phyloP scores from a whole-genome alignment of 768 basidiomycete genomes.

The Boletus reticuloceps region DNA sequence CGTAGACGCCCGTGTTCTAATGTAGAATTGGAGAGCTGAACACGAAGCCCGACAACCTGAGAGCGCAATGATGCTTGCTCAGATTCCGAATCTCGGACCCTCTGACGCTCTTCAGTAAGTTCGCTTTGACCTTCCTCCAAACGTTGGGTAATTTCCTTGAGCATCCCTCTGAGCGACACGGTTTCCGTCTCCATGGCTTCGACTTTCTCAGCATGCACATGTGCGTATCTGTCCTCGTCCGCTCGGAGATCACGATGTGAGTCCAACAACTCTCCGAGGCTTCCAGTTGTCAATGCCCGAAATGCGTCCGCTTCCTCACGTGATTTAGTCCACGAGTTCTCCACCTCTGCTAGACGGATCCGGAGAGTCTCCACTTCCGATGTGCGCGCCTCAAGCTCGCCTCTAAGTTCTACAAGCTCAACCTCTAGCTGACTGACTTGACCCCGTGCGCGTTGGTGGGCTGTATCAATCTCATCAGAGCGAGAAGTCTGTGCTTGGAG shows the following conservation, averaged over 20 bases:
- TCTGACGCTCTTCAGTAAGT: slow-evolving; percentile 65
- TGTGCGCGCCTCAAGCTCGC: slow-evolving; percentile 74
- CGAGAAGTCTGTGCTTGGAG: slow-evolving; percentile 74
- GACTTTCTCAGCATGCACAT: slow-evolving; percentile 80
- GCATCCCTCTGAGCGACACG: slow-evolving; percentile 70
- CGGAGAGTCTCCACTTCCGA: slow-evolving; percentile 72
- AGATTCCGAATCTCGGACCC: slow-evolving; percentile 58
- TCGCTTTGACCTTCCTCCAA: slow-evolving; percentile 67
- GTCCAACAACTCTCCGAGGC: slow-evolving; percentile 83
- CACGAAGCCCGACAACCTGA: slow-evolving; percentile 71
- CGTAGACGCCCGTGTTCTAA: slow-evolving; percentile 68
- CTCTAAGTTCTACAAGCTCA: slow-evolving; percentile 75
- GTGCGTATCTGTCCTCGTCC: slow-evolving; percentile 74
- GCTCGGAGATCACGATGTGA: slow-evolving; percentile 81
- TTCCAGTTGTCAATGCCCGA: slow-evolving; percentile 80
- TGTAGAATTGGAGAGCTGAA: slow-evolving; percentile 65
- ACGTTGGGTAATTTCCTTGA: slow-evolving; percentile 73
- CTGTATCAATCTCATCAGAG: slow-evolving; percentile 72
- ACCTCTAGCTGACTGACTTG: slow-evolving; percentile 69
- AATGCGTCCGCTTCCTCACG: slow-evolving; percentile 92
- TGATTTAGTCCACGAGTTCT: slow-evolving; percentile 89
- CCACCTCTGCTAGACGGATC: slow-evolving; percentile 69
- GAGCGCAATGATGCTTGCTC: slow-evolving; percentile 64
- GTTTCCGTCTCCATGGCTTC: slow-evolving; percentile 78
- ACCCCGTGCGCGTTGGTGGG: slow-evolving; percentile 67